Evolutionary conservation across 1,284 basidiomycete genomes (phyloP).

Genomic region (Pterulicium gracile): DNA sequence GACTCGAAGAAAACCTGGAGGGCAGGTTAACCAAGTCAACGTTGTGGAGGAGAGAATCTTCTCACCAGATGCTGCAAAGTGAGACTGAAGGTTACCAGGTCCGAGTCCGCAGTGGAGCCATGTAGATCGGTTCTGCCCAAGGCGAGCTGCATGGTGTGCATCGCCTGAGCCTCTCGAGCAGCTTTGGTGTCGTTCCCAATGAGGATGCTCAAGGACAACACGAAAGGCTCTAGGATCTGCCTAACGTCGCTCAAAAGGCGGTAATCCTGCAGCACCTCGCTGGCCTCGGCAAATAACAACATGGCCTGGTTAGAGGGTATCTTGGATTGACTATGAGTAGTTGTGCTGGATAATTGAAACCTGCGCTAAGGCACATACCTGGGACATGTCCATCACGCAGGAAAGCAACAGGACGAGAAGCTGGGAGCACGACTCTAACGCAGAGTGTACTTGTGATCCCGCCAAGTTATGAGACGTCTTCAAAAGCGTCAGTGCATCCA

Average conservation of each 20-base stretch:
- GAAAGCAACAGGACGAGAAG: constrained; percentile 38
- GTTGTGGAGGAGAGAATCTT: constrained; percentile 9
- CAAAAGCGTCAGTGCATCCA: constrained; percentile 50
- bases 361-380: constrained; percentile 32
- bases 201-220: constrained; percentile 43
- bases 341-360: too few relatives aligned
- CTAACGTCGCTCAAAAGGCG: constrained; percentile 38
- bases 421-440: constrained; percentile 49
- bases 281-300: constrained; percentile 41
- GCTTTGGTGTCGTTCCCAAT: constrained; percentile 60
- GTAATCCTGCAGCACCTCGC: constrained; percentile 40
- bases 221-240: constrained; percentile 48
- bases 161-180: constrained; percentile 53
- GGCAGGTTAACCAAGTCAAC: constrained; percentile 39
- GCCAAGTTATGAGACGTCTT: constrained; percentile 44
- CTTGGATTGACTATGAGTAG: too few relatives aligned
- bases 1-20: constrained; percentile 41
- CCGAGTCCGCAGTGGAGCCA: constrained; percentile 47
- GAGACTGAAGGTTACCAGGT: constrained; percentile 52
- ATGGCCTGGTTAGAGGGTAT: constrained; percentile 48
- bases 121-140: constrained; percentile 46
- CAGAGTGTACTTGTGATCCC: constrained; percentile 47
- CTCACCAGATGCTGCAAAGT: constrained; percentile 48
- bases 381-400: constrained; percentile 25
- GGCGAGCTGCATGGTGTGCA: constrained; percentile 48